A percentile compares a stretch with the other conserved stretches of the same genome.
phyloP scores from a whole-genome alignment of 1,139 yeast genomes.

The Debaryomycetaceae sp. region DNA sequence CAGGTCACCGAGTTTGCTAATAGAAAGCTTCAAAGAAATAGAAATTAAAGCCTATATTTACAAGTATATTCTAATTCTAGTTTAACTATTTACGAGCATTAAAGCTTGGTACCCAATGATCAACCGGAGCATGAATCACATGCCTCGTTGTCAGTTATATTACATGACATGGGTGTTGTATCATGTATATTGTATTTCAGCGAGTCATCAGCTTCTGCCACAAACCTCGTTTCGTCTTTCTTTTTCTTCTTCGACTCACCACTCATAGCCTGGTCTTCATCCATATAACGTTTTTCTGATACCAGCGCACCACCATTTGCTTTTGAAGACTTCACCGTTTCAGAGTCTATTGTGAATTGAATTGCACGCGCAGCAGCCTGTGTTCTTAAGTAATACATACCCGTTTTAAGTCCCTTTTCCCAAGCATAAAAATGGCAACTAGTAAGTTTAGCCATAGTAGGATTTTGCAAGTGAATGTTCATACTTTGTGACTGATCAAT shows the following conservation, averaged over 20 bases:
- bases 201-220: not conserved
- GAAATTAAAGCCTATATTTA: constrained; percentile 2
- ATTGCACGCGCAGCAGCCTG: constrained; percentile 95
- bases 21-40: constrained; percentile 34
- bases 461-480: constrained; percentile 53
- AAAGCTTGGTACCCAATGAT: not conserved
- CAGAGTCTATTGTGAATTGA: constrained; percentile 75
- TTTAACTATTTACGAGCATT: constrained; percentile 1
- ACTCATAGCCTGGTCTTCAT: not conserved
- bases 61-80: constrained; percentile 1
- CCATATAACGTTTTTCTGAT: not conserved
- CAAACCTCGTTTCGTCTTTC: not conserved
- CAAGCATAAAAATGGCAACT: constrained; percentile 62
- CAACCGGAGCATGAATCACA: constrained; percentile 51
- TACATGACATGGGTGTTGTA: constrained; percentile 38
- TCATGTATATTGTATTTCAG: constrained; percentile 25
- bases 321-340: constrained; percentile 2
- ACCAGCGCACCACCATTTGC: constrained; percentile 1
- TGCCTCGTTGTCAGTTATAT: constrained; percentile 29
- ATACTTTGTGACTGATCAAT: constrained; percentile 61
- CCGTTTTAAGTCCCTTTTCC: constrained; percentile 63
- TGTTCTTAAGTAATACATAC: constrained; percentile 67
- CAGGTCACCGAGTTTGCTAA: constrained; percentile 87
- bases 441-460: constrained; percentile 58
- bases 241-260: not conserved